These are phyloP conservation scores for Chaetomidium leptoderma DNA, from an alignment of 495 filamentous ascomycete genomes.

Conservation along the genomic window DNA sequence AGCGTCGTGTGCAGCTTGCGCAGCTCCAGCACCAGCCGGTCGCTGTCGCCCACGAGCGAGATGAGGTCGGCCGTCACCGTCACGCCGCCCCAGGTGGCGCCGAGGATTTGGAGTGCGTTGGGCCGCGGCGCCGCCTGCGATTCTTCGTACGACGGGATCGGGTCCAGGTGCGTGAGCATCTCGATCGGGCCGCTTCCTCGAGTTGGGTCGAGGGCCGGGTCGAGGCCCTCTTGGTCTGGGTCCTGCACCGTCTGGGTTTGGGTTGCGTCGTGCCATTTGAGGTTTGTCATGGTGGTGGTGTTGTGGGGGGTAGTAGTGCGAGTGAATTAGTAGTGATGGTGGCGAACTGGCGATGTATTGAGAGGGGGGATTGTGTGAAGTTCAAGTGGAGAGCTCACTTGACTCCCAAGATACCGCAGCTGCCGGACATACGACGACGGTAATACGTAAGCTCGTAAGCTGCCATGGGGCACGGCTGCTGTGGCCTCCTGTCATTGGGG, in stretches of 20 bases:
- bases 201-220: background rate
- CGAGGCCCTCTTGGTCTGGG: background rate
- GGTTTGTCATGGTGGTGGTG: conserved; percentile 1
- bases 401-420: too few relatives aligned
- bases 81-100: conserved; percentile 30
- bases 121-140: conserved; percentile 1
- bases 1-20: conserved; percentile 18
- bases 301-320: background rate
- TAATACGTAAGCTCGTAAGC: too few relatives aligned
- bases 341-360: background rate
- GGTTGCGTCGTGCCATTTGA: too few relatives aligned
- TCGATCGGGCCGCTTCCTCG: background rate
- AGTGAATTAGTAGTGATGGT: background rate
- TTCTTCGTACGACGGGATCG: conserved; percentile 12
- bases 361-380: too few relatives aligned
- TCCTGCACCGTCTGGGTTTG: background rate
- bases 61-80: conserved; percentile 20
- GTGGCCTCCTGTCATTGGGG: too few relatives aligned
- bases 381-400: too few relatives aligned
- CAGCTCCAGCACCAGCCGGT: conserved; percentile 23
- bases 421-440: too few relatives aligned
- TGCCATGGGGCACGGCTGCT: too few relatives aligned
- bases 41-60: conserved; percentile 17
- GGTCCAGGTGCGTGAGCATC: conserved; percentile 6
- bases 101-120: conserved; percentile 19